A percentile compares a stretch with the other conserved stretches of the same genome.
These are phyloP conservation scores for Nicotiana benthamiana DNA, from an alignment of 257 asterid species.

Conservation along the genomic window DNA sequence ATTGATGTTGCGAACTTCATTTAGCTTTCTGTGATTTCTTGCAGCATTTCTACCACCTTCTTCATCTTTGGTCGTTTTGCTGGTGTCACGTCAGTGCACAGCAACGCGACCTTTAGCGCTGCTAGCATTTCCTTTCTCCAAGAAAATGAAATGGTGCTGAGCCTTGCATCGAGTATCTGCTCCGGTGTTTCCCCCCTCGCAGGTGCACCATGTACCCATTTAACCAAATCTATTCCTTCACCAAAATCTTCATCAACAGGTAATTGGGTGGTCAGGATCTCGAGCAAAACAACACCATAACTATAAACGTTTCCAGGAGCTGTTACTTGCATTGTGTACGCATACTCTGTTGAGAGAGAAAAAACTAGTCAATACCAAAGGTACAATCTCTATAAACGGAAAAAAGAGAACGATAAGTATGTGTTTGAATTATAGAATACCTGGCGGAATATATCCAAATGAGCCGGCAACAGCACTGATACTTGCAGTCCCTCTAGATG, in stretches of 20 bases:
- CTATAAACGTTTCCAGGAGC: slow-evolving; percentile 97
- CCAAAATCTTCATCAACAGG: slow-evolving; percentile 97
- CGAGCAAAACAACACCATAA: slow-evolving; percentile 90
- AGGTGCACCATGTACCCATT: slow-evolving; percentile 93
- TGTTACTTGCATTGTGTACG: slow-evolving; percentile 98
- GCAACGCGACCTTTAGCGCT: slow-evolving; percentile 67
- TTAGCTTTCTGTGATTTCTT: slow-evolving; percentile 44
- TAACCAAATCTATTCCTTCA: slow-evolving; percentile 94
- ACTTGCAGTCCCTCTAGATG: slow-evolving; percentile 91
- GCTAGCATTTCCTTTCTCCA: slow-evolving; percentile 98
- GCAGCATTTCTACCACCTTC: slow-evolving; percentile 87
- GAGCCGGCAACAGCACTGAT: slow-evolving; percentile 99
- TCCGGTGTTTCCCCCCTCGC: slow-evolving; percentile 93
- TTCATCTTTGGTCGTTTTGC: slow-evolving; percentile 96
- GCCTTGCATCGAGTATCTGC: slow-evolving; percentile 88
- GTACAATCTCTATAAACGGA: not conserved
- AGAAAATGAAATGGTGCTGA: slow-evolving; percentile 79
- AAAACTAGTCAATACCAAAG: not conserved
- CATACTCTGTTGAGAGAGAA: slow-evolving; percentile 54
- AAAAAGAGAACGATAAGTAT: not conserved
- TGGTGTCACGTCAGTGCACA: slow-evolving; percentile 82
- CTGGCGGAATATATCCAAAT: slow-evolving; percentile 98
- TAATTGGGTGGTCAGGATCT: slow-evolving; percentile 68
- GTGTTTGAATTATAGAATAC: slow-evolving; percentile 26
- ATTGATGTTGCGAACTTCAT: not conserved